Evolutionary conservation across 148 eudicot genomes (phyloP), one percentile per base, ranked within the genome.

Genomic region (Silene latifolia): DNA sequence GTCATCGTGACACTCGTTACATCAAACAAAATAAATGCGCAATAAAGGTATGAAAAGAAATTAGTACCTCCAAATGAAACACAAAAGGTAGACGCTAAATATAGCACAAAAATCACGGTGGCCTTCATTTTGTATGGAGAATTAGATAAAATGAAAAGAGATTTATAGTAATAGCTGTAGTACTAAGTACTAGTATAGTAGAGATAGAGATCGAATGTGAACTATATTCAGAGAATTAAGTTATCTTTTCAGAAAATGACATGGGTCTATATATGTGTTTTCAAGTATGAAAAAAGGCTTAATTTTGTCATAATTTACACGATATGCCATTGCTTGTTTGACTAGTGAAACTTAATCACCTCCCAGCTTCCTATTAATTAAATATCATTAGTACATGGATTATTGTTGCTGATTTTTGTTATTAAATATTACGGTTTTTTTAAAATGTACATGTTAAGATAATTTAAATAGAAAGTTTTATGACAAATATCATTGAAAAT

Each of bases 21-120:
- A 32, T 32, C 35, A 32, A 32, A 32, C 35, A 32, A 32, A 39
- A 39, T 21, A 57, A 23, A 12, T 4, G 2, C 12, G 2, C 12
- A 54, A 18, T 13, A 23, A 47, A 21, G n/a, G 46, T 18, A n/a
- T 4, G 29, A 9, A 53, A 25, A 46, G 18, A 76, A 35, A 24
- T 20, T 0, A 39, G 0, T 9, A 80, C 83, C 83, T 76, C 70
- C 83, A 67, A 80, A 60, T 47, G 80, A 76, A 72, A 80, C 12
- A 62, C 12, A 66, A 35, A 80, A 72, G 74, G 46, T 76, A 6
- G 83, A 80, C 3, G 83, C 79, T 60, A 80, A 67, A 23, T 76
- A 46, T 2, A 80, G 39, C 64, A 80, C 18, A 70, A 76, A 21
- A 46, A 76, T 7, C 18, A 74, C 72, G 14, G 70, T 63, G 7